Evolutionary conservation across 2,329 filamentous ascomycete genomes (phyloP), one percentile per base, ranked within the genome.

Genomic region (Cucurbitaria berberidis): DNA sequence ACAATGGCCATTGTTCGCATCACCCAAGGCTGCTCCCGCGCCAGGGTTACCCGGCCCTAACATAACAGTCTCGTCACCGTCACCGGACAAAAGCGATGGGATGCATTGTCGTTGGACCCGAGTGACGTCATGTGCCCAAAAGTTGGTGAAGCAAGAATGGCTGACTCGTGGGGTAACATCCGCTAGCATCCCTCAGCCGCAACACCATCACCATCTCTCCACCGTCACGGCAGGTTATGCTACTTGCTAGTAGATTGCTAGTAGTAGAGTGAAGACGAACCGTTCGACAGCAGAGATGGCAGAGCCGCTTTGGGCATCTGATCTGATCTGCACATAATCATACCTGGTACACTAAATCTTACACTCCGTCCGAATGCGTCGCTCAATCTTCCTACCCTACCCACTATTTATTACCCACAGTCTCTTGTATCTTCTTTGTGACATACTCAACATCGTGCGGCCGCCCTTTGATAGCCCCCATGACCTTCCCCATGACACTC

Each of bases 401-500:
- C 3, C 13, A 16, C 30, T 60, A 67, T 57, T 68, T 68, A 39
- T 55, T 59, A 9, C 63, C 65, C 22, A 68, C 45, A 32, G 59
- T 42, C 48, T 67, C 64, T 76, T 88, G 88, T 44, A 90, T 84
- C 62, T 87, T 74, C 63, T 77, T 83, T 3, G 81, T 82, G 42
- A 92, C 76, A 59, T 83, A 80, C 46, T 80, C 81, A 74, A 81
- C 85, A 68, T 91, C 84, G 30, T 89, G 81, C 34, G 83, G 80
- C 74, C 86, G 87, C 30, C 84, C 88, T 53, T 86, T 83, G 24
- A 90, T 74, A 3, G 77, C 80, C 77, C 26, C 80, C 78, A 38
- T 76, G 75, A 46, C 72, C 56, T 76, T 80, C 78, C 86, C 89
- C 82, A 91, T 83, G 9, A 88, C 81, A 50, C 84, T 80, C 3